Evolutionary conservation across 1,284 basidiomycete species (phyloP).

Genomic region (Sanguinoderma infundibulare): DNA sequence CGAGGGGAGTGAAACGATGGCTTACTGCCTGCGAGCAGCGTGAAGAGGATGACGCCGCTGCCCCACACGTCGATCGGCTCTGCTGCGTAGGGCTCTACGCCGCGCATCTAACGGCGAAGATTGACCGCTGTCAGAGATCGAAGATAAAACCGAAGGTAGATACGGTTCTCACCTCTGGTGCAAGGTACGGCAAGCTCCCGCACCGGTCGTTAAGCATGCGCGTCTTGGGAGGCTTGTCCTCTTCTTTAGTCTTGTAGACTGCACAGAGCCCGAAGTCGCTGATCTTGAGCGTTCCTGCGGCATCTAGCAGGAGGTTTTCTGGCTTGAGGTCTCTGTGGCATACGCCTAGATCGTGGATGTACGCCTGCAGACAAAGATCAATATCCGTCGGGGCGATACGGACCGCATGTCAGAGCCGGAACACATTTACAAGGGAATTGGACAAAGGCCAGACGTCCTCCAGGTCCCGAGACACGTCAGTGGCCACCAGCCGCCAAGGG

Average conservation of each 20-base stretch:
- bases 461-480: too few relatives aligned
- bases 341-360: constrained; percentile 89
- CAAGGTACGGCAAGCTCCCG: constrained; percentile 94
- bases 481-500: too few relatives aligned
- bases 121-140: constrained; percentile 38
- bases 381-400: too few relatives aligned
- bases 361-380: constrained; percentile 51
- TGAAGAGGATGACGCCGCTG: constrained; percentile 94
- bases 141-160: neutral
- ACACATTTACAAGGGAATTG: too few relatives aligned
- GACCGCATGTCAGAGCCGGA: too few relatives aligned
- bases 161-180: constrained; percentile 73
- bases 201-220: constrained; percentile 79
- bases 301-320: constrained; percentile 89
- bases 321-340: constrained; percentile 98
- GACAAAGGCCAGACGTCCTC: too few relatives aligned
- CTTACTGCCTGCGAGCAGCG: constrained; percentile 90
- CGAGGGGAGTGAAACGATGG: constrained; percentile 15
- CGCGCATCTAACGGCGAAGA: constrained; percentile 20
- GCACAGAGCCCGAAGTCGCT: constrained; percentile 96
- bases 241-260: constrained; percentile 90
- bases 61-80: constrained; percentile 98
- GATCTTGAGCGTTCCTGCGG: constrained; percentile 84
- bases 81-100: constrained; percentile 74
- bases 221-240: constrained; percentile 61